Conservation (phyloP, 2,329 filamentous ascomycete genomes). For the Fusarium austroafricanum region DNA sequence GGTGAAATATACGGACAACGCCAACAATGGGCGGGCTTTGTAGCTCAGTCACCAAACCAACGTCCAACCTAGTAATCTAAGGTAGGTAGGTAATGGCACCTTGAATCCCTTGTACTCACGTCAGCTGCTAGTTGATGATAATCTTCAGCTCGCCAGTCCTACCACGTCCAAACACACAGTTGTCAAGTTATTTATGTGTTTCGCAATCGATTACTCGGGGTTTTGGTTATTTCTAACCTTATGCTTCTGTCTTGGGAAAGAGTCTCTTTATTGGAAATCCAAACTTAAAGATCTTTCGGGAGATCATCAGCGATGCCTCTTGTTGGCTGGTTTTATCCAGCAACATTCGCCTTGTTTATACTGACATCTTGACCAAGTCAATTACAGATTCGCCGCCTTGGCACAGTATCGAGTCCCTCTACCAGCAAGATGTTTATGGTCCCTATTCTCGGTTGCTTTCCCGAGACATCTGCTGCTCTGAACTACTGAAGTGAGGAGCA, state of each 20-base stretch:
- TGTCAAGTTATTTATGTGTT: not conserved
- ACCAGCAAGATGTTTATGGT: not conserved
- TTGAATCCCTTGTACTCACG: slow-evolving; percentile 26
- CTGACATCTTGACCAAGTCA: not conserved
- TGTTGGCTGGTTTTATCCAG: not conserved
- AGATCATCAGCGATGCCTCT: not conserved
- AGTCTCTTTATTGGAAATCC: not conserved
- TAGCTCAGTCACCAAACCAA: slow-evolving; percentile 9
- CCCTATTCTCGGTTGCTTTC: slow-evolving; percentile 19
- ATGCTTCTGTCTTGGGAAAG: not conserved
- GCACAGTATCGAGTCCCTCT: not conserved
- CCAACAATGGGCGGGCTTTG: slow-evolving; percentile 4
- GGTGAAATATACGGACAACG: not conserved
- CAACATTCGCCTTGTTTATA: not conserved
- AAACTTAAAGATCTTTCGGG: not conserved
- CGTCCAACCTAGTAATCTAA: not conserved
- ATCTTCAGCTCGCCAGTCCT: slow-evolving; percentile 11
- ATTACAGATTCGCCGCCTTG: slow-evolving; percentile 1
- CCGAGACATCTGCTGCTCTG: slow-evolving; percentile 26
- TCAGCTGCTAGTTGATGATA: slow-evolving; percentile 31
- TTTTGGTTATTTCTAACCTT: not conserved
- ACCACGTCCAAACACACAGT: not conserved
- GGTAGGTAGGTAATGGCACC: not conserved
- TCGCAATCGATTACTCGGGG: not conserved
- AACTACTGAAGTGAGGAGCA: slow-evolving; percentile 4